Evolutionary conservation across 192 early-diverging fungal genomes (phyloP).

Genomic region (Coemansia sp.): DNA sequence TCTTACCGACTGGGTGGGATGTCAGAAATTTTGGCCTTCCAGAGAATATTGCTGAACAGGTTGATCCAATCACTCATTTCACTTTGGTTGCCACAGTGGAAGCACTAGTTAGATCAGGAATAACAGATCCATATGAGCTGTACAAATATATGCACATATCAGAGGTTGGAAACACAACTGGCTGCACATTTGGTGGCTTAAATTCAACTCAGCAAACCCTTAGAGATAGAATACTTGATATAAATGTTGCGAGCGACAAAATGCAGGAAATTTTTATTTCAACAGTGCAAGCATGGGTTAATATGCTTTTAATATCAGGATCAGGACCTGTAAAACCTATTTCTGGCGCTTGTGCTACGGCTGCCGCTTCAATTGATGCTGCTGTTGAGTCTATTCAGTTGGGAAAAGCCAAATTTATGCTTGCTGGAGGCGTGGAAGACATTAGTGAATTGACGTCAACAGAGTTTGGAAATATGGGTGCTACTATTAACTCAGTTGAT

Average conservation of each 20-base stretch:
- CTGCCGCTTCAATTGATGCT: conserved; percentile 85
- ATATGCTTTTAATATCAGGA: conserved; percentile 87
- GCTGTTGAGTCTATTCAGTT: conserved; percentile 83
- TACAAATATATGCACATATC: too few relatives aligned
- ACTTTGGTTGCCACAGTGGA: conserved; percentile 92
- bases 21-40: conserved; percentile 88
- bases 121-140: too few relatives aligned
- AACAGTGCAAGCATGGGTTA: conserved; percentile 95
- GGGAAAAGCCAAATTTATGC: conserved; percentile 90
- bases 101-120: conserved; percentile 83
- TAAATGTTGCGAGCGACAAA: conserved; percentile 78
- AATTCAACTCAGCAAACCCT: conserved; percentile 69
- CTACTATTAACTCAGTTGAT: conserved; percentile 78
- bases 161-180: too few relatives aligned
- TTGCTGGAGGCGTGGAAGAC: conserved; percentile 91
- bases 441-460: conserved; percentile 62
- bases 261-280: conserved; percentile 94
- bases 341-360: conserved; percentile 91
- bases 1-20: conserved; percentile 93
- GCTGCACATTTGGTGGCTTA: conserved; percentile 87
- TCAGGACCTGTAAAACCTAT: conserved; percentile 80
- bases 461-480: conserved; percentile 97
- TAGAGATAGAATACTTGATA: conserved; percentile 69
- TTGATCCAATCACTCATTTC: conserved; percentile 85
- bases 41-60: conserved; percentile 84